A percentile compares a stretch with the other conserved stretches of the same genome.
phyloP scores from a whole-genome alignment of 768 basidiomycete species.

The Chalciporus piperatus region DNA sequence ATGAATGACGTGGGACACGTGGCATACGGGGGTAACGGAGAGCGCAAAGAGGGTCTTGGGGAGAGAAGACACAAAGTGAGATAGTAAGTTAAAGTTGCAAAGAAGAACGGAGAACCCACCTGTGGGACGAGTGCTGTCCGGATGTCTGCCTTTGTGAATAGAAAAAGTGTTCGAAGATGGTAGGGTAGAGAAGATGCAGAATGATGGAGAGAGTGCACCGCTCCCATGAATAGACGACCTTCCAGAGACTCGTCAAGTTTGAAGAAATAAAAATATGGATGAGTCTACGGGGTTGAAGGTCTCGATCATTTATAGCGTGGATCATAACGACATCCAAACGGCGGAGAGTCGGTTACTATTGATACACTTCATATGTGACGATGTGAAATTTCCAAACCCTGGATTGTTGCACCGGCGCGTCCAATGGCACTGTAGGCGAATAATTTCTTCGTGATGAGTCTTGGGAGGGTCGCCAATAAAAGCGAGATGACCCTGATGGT shows the following conservation, averaged over 20 bases:
- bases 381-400: too few species aligned
- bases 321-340: neutral
- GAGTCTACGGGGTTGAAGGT: neutral
- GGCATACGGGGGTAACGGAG: constrained; percentile 21
- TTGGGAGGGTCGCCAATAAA: too few species aligned
- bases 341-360: too few species aligned
- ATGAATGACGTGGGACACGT: constrained; percentile 14
- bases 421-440: too few species aligned
- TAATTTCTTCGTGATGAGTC: too few species aligned
- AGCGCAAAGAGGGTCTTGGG: constrained; percentile 31
- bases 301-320: constrained; percentile 5
- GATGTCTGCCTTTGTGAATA: constrained; percentile 24
- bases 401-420: too few species aligned
- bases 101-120: constrained; percentile 2
- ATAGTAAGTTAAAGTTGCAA: neutral
- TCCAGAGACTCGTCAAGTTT: neutral
- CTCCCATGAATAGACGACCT: neutral
- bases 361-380: too few species aligned
- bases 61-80: neutral
- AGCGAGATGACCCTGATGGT: too few species aligned
- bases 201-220: neutral
- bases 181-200: neutral
- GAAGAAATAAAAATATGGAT: neutral
- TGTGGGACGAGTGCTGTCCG: constrained; percentile 16
- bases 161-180: constrained; percentile 20